phyloP scores from a whole-genome alignment of 441 rosid species.

The Omphalea diandra region DNA sequence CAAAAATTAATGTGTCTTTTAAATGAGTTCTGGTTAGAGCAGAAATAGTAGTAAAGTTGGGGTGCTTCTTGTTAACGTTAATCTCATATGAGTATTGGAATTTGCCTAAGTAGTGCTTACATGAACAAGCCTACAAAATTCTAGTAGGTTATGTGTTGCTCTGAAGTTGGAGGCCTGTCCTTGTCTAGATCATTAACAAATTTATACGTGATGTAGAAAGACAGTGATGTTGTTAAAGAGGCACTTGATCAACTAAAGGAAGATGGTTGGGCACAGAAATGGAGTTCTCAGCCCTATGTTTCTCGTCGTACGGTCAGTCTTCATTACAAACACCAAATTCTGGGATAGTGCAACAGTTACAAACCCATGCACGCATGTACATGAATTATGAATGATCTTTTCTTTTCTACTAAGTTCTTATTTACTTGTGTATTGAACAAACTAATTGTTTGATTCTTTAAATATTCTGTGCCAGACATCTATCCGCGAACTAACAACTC shows the following conservation, averaged over 20 bases:
- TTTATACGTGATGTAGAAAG: constrained; percentile 50
- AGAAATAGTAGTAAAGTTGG: not conserved
- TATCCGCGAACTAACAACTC: constrained; percentile 69
- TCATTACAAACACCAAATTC: constrained; percentile 23
- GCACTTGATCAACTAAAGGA: constrained; percentile 66
- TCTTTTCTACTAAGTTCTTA: not conserved
- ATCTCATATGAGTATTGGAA: not conserved
- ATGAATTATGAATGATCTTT: constrained; percentile 11
- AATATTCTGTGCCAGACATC: constrained; percentile 55
- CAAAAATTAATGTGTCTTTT: not conserved
- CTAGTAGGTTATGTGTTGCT: not conserved
- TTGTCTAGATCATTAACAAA: not conserved
- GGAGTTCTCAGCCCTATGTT: constrained; percentile 93
- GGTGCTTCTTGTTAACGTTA: not conserved
- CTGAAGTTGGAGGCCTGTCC: not conserved
- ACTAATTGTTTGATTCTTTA: not conserved
- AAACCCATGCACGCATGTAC: constrained; percentile 21
- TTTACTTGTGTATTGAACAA: not conserved
- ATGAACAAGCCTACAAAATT: not conserved
- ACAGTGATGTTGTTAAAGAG: constrained; percentile 74
- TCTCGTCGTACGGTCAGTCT: constrained; percentile 92
- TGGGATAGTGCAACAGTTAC: constrained; percentile 20
- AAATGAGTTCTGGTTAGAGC: not conserved
- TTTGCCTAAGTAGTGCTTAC: not conserved
- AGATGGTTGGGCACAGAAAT: constrained; percentile 86